These are phyloP conservation scores for Sphagnum contortum DNA, from an alignment of 225 moss, liverwort and hornwort genomes.

Conservation along the genomic window DNA sequence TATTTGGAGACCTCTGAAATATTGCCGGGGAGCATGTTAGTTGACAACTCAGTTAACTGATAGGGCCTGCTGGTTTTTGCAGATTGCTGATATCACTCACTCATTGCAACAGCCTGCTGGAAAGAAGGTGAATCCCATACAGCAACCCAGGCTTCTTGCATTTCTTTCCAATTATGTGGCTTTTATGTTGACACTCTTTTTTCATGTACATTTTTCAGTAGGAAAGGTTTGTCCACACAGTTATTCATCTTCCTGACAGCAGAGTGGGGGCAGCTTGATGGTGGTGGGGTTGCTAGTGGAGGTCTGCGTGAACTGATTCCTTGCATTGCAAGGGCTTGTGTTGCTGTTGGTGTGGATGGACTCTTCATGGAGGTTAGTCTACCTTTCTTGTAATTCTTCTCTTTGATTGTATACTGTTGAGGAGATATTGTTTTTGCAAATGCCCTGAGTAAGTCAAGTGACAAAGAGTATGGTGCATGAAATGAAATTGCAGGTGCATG, in stretches of 20 bases:
- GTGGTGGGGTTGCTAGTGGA: conserved; percentile 86
- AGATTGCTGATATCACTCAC: conserved; percentile 88
- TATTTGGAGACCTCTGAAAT: too few species aligned
- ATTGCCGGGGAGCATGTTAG: too few species aligned
- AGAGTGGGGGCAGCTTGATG: conserved; percentile 33
- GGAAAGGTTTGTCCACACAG: too few species aligned
- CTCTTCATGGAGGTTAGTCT: conserved; percentile 79
- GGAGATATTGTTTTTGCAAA: too few species aligned
- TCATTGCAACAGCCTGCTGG: conserved; percentile 94
- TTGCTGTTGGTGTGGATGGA: conserved; percentile 87
- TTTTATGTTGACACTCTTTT: too few species aligned
- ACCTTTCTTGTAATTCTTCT: too few species aligned
- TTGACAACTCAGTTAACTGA: too few species aligned
- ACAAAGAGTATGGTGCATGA: conserved; percentile 3
- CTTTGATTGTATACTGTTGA: too few species aligned
- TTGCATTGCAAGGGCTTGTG: conserved; percentile 79
- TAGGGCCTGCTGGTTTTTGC: background rate
- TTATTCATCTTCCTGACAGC: too few species aligned
- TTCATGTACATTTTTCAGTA: too few species aligned
- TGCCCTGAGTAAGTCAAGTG: background rate
- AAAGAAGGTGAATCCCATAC: conserved; percentile 18
- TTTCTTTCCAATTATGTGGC: background rate
- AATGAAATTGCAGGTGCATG: conserved; percentile 51
- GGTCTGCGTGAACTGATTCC: conserved; percentile 89
- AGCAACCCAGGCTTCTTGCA: background rate